These are phyloP conservation scores for Candida peoriensis DNA, from an alignment of 805 yeast species.

Conservation along the genomic window DNA sequence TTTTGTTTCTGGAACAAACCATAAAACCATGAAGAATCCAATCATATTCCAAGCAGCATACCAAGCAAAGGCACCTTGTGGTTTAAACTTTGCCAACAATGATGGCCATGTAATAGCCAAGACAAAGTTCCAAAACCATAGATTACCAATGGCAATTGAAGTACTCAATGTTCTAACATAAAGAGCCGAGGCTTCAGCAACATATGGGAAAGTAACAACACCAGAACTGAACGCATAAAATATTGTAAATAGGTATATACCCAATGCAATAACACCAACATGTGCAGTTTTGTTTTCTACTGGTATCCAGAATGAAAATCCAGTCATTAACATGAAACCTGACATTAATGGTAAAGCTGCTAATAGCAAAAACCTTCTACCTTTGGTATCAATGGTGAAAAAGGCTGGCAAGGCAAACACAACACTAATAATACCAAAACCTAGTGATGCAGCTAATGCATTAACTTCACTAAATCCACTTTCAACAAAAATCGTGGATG, in stretches of 20 bases:
- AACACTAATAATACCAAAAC: conserved; percentile 76
- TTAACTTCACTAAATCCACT: conserved; percentile 55
- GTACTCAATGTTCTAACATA: conserved; percentile 73
- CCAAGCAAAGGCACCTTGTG: conserved; percentile 81
- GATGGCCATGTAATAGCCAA: conserved; percentile 74
- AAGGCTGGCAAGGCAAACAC: conserved; percentile 79
- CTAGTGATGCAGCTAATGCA: conserved; percentile 74
- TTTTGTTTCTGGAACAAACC: conserved; percentile 61
- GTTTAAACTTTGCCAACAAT: conserved; percentile 52
- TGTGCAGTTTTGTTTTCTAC: conserved; percentile 38
- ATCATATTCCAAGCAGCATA: conserved; percentile 77
- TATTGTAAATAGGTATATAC: conserved; percentile 64
- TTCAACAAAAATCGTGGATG: conserved; percentile 63
- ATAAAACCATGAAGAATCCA: conserved; percentile 61
- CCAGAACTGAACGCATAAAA: conserved; percentile 81
- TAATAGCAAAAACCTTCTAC: conserved; percentile 55
- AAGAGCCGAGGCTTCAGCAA: conserved; percentile 75
- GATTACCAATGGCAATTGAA: conserved; percentile 70
- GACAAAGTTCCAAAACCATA: conserved; percentile 65
- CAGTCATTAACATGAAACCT: conserved; percentile 48
- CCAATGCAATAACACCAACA: conserved; percentile 60
- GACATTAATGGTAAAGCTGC: conserved; percentile 57
- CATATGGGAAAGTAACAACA: conserved; percentile 80
- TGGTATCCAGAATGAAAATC: conserved; percentile 66
- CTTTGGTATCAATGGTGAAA: conserved; percentile 67